A percentile compares a stretch with the other conserved stretches of the same genome.
Evolutionary conservation across 2,329 filamentous ascomycete species (phyloP).

Genomic region (Xenoacremonium recifei): DNA sequence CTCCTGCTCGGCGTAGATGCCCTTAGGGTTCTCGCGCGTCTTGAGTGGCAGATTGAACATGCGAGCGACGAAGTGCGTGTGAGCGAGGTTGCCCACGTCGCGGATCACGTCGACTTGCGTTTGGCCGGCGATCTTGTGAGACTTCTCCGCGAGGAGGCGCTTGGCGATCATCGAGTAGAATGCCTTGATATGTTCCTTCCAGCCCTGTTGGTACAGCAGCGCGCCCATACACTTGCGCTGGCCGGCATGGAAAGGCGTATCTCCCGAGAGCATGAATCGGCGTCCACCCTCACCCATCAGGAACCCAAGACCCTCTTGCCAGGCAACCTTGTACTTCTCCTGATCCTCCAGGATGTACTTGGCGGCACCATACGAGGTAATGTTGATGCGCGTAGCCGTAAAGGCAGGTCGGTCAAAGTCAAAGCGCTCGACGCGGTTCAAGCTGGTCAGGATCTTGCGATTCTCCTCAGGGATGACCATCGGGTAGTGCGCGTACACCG

Average conservation of each 20-base stretch:
- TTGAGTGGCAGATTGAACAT: conserved; percentile 68
- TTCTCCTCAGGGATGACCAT: conserved; percentile 71
- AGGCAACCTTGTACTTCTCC: conserved; percentile 62
- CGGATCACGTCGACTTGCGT: conserved; percentile 70
- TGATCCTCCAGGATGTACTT: conserved; percentile 61
- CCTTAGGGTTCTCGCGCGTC: conserved; percentile 57
- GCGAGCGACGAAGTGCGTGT: conserved; percentile 62
- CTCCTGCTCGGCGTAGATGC: conserved; percentile 54
- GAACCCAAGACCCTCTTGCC: conserved; percentile 61
- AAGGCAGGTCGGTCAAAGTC: conserved; percentile 62
- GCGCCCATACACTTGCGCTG: conserved; percentile 55
- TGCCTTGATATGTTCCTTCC: conserved; percentile 59
- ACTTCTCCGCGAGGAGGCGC: conserved; percentile 62
- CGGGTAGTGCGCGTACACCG: conserved; percentile 80
- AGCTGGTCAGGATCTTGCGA: conserved; percentile 63
- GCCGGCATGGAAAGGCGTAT: conserved; percentile 44
- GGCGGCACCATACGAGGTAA: conserved; percentile 61
- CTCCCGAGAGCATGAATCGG: conserved; percentile 56
- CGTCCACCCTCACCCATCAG: conserved; percentile 56
- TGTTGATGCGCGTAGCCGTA: conserved; percentile 49
- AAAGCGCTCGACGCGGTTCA: conserved; percentile 68
- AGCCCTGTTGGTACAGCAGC: conserved; percentile 60
- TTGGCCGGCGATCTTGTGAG: conserved; percentile 53
- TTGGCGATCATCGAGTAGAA: conserved; percentile 66
- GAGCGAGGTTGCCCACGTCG: conserved; percentile 66